Conservation (phyloP, 805 yeast genomes). For the Jamesozyma piceae region DNA sequence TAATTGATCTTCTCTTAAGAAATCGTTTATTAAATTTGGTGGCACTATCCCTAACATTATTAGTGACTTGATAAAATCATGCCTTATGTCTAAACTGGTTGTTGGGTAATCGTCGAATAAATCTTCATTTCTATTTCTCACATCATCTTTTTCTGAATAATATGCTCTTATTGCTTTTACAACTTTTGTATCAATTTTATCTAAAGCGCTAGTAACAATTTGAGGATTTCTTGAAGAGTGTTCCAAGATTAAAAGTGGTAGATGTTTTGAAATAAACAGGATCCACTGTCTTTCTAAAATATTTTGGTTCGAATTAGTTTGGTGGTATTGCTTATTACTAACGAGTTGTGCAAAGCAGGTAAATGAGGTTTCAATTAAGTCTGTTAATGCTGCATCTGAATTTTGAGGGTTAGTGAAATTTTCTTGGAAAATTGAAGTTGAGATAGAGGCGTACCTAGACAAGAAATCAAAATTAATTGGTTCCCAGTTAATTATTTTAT, state of each 20-base stretch:
- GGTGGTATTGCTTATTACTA: constrained; percentile 35
- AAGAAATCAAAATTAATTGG: constrained; percentile 26
- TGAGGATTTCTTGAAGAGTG: constrained; percentile 21
- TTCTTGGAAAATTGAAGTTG: constrained; percentile 27
- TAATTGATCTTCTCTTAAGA: constrained; percentile 34
- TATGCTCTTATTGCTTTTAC: constrained; percentile 28
- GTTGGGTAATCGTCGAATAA: constrained; percentile 44
- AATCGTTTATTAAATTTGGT: constrained; percentile 25
- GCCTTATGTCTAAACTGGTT: constrained; percentile 39
- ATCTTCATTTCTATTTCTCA: constrained; percentile 35
- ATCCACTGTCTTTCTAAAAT: constrained; percentile 36
- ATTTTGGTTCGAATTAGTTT: constrained; percentile 29
- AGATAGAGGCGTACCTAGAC: constrained; percentile 25
- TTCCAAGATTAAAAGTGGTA: constrained; percentile 38
- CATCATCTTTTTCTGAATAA: constrained; percentile 29
- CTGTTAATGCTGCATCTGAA: constrained; percentile 18
- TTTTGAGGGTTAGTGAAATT: constrained; percentile 16
- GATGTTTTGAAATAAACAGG: constrained; percentile 36
- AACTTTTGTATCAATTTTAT: constrained; percentile 25
- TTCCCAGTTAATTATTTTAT: constrained; percentile 31
- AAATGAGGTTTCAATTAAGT: constrained; percentile 31
- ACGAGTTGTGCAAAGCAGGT: constrained; percentile 37
- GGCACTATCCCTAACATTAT: constrained; percentile 34
- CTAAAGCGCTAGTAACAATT: constrained; percentile 19
- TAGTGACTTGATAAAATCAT: constrained; percentile 41